Evolutionary conservation across 345 rosid species (phyloP).

Genomic region (Eucalyptus tenuipes): DNA sequence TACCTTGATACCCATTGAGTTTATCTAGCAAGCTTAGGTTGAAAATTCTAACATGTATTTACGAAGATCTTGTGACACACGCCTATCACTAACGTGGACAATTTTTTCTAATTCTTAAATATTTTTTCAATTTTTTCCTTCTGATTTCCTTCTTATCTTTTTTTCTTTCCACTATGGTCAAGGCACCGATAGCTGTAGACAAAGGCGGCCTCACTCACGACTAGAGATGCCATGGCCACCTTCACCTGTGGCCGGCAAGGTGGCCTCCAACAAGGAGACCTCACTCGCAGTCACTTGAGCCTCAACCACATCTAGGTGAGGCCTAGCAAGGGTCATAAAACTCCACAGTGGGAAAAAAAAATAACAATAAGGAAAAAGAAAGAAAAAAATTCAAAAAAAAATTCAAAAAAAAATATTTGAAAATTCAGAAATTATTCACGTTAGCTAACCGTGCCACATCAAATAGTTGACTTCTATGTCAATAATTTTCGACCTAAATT

Average conservation of each 20-base stretch:
- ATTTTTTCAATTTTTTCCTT: no score
- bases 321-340: neutral
- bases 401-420: no score
- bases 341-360: neutral
- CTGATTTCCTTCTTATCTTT: no score
- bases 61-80: no score
- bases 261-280: neutral
- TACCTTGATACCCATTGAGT: no score
- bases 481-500: fast-evolving
- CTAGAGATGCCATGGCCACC: neutral
- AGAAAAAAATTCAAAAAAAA: no score
- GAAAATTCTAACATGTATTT: no score
- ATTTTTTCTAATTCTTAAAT: no score
- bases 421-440: neutral
- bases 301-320: neutral
- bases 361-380: neutral
- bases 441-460: fast-evolving
- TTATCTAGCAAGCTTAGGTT: fast-evolving
- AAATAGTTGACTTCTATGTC: neutral
- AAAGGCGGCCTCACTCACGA: neutral
- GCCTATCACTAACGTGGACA: fast-evolving
- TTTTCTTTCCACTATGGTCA: neutral
- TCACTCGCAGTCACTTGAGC: neutral
- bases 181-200: fast-evolving
- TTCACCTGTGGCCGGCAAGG: neutral